These are phyloP conservation scores for Starmera stellimalicola DNA, from an alignment of 1,139 yeast genomes.

Conservation along the genomic window DNA sequence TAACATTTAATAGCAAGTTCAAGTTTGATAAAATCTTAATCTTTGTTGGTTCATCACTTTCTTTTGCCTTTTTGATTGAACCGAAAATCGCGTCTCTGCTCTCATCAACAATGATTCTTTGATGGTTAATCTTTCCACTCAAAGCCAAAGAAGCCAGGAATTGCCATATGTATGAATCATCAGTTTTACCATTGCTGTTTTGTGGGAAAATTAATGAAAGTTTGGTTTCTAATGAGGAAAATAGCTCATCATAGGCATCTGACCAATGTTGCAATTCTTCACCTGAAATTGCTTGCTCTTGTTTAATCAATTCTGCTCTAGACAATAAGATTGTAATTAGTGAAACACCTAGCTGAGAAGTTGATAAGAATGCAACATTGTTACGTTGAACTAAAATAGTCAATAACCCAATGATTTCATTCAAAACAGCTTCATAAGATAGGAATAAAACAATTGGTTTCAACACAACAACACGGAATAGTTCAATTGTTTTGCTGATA, in stretches of 20 bases:
- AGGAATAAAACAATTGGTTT: conserved; percentile 81
- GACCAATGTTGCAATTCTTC: conserved; percentile 62
- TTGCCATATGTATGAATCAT: conserved; percentile 92
- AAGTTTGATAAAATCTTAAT: conserved; percentile 68
- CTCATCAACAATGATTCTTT: conserved; percentile 90
- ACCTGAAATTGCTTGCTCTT: conserved; percentile 49
- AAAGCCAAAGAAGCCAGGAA: conserved; percentile 89
- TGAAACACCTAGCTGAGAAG: conserved; percentile 83
- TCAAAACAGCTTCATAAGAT: conserved; percentile 67
- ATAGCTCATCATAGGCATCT: conserved; percentile 71
- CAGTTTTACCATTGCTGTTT: conserved; percentile 43
- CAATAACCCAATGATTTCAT: conserved; percentile 75
- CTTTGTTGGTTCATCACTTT: conserved; percentile 42
- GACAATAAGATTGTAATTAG: conserved; percentile 82
- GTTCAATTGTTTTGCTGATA: conserved; percentile 58
- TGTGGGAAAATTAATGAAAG: conserved; percentile 81
- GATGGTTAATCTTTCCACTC: conserved; percentile 89
- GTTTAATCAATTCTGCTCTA: conserved; percentile 86
- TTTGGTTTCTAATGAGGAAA: conserved; percentile 72
- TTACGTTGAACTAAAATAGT: conserved; percentile 66
- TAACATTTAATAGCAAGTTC: conserved; percentile 88
- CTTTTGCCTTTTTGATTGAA: conserved; percentile 75
- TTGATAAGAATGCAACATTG: conserved; percentile 61
- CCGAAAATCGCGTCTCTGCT: conserved; percentile 91
- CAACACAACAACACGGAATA: conserved; percentile 74